phyloP scores from a whole-genome alignment of 208 protist genomes.

The Wallacemonas collosoma region DNA sequence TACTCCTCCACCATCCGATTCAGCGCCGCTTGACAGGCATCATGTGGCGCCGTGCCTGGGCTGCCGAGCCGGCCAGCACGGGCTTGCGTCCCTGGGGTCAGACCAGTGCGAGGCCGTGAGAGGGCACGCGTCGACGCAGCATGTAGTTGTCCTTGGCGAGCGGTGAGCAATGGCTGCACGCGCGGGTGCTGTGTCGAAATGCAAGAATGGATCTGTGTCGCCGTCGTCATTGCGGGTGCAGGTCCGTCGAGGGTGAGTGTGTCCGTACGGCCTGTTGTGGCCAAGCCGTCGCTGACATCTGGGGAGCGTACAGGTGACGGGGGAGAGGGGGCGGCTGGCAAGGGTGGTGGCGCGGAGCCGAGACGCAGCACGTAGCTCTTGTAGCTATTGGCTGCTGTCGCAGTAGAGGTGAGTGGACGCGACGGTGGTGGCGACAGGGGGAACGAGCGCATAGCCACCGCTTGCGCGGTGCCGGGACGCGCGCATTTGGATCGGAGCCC shows the following conservation, averaged over 20 bases:
- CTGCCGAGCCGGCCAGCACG: not conserved
- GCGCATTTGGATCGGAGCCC: too few relatives aligned
- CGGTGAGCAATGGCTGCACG: too few relatives aligned
- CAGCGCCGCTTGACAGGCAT: conserved; percentile 3
- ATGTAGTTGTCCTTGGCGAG: too few relatives aligned
- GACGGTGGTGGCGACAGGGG: not conserved
- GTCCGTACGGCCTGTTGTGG: too few relatives aligned
- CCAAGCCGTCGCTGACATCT: not conserved
- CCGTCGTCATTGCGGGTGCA: not conserved
- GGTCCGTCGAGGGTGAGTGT: too few relatives aligned
- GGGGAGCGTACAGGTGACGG: not conserved
- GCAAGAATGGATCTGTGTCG: not conserved
- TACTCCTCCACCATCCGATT: conserved; percentile 13
- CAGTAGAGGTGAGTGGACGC: not conserved
- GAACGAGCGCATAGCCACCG: not conserved
- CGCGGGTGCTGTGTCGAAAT: not conserved
- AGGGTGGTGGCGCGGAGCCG: not conserved
- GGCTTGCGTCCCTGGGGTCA: not conserved
- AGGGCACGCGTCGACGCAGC: too few relatives aligned
- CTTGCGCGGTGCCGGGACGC: not conserved
- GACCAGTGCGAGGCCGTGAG: conserved; percentile 5
- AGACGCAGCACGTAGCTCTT: not conserved
- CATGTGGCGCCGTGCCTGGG: not conserved
- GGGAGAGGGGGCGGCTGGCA: not conserved
- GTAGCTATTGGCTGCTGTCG: not conserved